phyloP scores from a whole-genome alignment of 306 rosid genomes.

The Begonia fuchsioides region DNA sequence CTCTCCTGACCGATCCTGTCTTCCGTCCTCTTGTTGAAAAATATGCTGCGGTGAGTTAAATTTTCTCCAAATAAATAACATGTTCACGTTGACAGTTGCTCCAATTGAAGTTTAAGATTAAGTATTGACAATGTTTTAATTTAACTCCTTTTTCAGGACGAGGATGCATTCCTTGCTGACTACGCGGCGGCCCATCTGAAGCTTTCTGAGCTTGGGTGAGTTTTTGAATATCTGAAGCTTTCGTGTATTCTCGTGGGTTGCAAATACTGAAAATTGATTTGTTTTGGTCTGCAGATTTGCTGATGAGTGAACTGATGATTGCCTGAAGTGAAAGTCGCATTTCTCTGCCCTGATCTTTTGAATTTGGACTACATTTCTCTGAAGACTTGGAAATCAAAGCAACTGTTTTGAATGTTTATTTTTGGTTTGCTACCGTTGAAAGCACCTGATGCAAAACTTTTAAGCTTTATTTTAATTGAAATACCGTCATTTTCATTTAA shows the following conservation, averaged over 20 bases:
- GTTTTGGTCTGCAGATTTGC: slow-evolving; percentile 3
- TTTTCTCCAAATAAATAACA: background rate
- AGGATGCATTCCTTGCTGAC: slow-evolving; percentile 36
- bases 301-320: slow-evolving; percentile 5
- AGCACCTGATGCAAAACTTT: no score
- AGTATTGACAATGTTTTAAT: background rate
- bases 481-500: no score
- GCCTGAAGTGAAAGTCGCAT: background rate
- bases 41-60: slow-evolving; percentile 28
- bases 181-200: slow-evolving; percentile 37
- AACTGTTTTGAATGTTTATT: no score
- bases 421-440: no score
- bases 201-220: slow-evolving; percentile 50
- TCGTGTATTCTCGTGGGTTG: background rate
- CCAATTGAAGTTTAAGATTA: background rate
- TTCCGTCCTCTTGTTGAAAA: slow-evolving; percentile 49
- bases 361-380: no score
- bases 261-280: background rate
- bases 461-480: no score
- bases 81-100: background rate
- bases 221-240: background rate
- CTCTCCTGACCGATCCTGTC: slow-evolving; percentile 37
- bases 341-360: background rate
- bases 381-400: no score
- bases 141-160: slow-evolving; percentile 19